A percentile compares a stretch with the other conserved stretches of the same genome.
These are phyloP conservation scores for Parathielavia hyrcaniae DNA, from an alignment of 495 filamentous ascomycete species.

Conservation along the genomic window DNA sequence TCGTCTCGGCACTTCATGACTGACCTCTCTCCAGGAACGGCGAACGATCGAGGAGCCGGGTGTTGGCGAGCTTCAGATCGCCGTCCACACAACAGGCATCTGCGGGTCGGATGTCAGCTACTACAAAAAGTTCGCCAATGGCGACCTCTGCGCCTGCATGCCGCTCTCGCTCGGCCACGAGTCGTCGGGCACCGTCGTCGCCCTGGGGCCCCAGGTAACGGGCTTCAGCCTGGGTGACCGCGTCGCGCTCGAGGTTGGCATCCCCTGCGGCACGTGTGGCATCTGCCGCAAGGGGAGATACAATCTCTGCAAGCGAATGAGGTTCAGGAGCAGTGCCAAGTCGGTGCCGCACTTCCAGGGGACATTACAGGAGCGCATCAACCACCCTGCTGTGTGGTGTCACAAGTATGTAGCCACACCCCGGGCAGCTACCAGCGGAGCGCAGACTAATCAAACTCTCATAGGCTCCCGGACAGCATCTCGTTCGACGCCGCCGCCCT, in stretches of 20 bases:
- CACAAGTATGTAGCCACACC: slow-evolving; percentile 51
- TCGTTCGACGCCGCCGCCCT: slow-evolving; percentile 73
- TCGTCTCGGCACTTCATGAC: slow-evolving; percentile 12
- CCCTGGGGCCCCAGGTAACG: slow-evolving; percentile 51
- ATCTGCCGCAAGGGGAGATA: slow-evolving; percentile 73
- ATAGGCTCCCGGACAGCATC: slow-evolving; percentile 61
- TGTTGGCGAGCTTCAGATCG: slow-evolving; percentile 61
- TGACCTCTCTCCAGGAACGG: slow-evolving; percentile 37
- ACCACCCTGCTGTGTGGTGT: slow-evolving; percentile 76
- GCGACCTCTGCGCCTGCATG: slow-evolving; percentile 66
- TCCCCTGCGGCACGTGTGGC: slow-evolving; percentile 69
- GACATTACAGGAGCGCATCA: slow-evolving; percentile 83
- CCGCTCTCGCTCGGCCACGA: slow-evolving; percentile 77
- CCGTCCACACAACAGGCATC: slow-evolving; percentile 68
- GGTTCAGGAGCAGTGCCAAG: slow-evolving; percentile 79
- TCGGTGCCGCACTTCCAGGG: slow-evolving; percentile 79
- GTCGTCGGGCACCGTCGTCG: slow-evolving; percentile 63
- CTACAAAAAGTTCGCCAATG: slow-evolving; percentile 78
- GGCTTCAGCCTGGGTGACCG: slow-evolving; percentile 62
- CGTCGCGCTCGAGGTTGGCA: slow-evolving; percentile 81
- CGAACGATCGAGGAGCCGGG: slow-evolving; percentile 44
- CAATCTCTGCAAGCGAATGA: slow-evolving; percentile 80
- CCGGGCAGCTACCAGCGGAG: too few relatives aligned
- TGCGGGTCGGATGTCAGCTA: slow-evolving; percentile 83
- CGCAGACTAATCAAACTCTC: slow-evolving; percentile 21